Conservation (phyloP, 495 filamentous ascomycete genomes). For the Glonium stellatum region DNA sequence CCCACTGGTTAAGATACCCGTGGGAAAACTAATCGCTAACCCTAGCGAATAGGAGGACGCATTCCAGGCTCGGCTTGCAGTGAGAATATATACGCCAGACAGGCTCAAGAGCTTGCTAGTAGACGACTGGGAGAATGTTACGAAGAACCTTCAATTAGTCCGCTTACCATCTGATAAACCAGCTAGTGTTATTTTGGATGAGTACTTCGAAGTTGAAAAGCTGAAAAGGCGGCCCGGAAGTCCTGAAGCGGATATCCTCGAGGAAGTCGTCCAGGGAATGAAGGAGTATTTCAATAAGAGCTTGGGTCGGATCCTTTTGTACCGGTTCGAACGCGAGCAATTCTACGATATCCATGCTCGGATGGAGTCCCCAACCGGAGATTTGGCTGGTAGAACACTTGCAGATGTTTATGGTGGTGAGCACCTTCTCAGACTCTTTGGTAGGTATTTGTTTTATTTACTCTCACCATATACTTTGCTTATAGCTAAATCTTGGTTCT, state of each 20-base stretch:
- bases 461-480: neutral
- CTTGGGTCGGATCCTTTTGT: slow-evolving; percentile 80
- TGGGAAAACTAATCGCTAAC: neutral
- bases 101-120: slow-evolving; percentile 82
- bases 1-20: no score
- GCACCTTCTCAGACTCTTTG: slow-evolving; percentile 79
- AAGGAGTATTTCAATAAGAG: slow-evolving; percentile 87
- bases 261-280: slow-evolving; percentile 77
- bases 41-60: slow-evolving; percentile 62
- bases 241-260: slow-evolving; percentile 74
- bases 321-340: slow-evolving; percentile 84
- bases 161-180: slow-evolving; percentile 69
- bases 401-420: slow-evolving; percentile 88
- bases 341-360: slow-evolving; percentile 64
- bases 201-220: slow-evolving; percentile 65
- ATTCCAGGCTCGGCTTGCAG: slow-evolving; percentile 69
- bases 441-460: slow-evolving; percentile 45
- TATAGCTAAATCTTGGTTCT: slow-evolving; percentile 6
- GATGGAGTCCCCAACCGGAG: slow-evolving; percentile 49
- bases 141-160: slow-evolving; percentile 84
- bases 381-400: slow-evolving; percentile 55
- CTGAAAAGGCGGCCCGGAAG: slow-evolving; percentile 55
- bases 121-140: slow-evolving; percentile 98
- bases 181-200: slow-evolving; percentile 68
- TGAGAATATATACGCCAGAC: slow-evolving; percentile 78